Base-by-base conservation (phyloP, 164 flowering plant genomes). In the Houttuynia cordata region DNA sequence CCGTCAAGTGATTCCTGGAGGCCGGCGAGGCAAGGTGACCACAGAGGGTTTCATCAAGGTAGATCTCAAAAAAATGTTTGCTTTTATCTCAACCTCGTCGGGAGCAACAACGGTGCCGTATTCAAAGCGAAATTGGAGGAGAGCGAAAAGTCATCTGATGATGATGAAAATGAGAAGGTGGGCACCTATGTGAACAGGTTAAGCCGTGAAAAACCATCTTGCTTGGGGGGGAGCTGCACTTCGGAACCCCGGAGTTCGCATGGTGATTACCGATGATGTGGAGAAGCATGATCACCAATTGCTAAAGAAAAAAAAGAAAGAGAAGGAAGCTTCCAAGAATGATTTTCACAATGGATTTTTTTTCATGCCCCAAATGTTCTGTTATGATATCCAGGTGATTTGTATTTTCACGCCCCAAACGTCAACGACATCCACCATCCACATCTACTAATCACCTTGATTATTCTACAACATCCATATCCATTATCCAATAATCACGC, bases 121-220 rank as follows among this genome's bases (percentile, higher is more conserved):
- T 68, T 90, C 83, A 30, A 72, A 20, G 69, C 80, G 7, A 87
- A 78, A 4, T 24, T 70, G 68, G 79, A 69, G 2, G 80, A 74
- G 24, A 74, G 8, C 17, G 4, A 4, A 6, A 14, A 17, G 12
- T 4, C 59, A 17, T 14, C n/a, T 1, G 14, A 42, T 3, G 49
- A 1, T 42, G 57, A n/a, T 5, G 80, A 78, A 30, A 13, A 63
- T 0, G 82, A 83, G 8, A 78, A 67, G 8, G 15, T 76, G 54
- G 67, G 64, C 56, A 70, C 88, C 4, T 84, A 76, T 40, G 79
- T 83, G 14, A 91, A 91, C 69, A 87, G 91, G 78, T 60, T 93
- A 91, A 52, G 84, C 89, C 9, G 73, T 87, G 54, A 91, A 91
- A 67, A 87, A 87, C 96, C 0, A 77, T 91, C 66, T 80, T 91